A percentile compares a stretch with the other conserved stretches of the same genome.
Evolutionary conservation across 2,329 filamentous ascomycete genomes (phyloP).

Genomic region (Trichoderma sp.): DNA sequence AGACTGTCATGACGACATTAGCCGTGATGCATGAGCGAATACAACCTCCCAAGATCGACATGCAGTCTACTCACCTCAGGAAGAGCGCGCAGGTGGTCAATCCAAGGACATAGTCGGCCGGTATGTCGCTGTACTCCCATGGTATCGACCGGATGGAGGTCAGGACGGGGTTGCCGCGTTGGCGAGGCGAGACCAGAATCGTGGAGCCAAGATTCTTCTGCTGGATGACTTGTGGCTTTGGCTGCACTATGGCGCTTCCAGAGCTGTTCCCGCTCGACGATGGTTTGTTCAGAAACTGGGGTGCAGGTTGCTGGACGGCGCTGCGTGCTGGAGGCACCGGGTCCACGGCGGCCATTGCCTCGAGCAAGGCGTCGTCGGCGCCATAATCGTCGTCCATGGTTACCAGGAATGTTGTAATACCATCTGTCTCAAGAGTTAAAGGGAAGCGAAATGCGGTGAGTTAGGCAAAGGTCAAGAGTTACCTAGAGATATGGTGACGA

Average conservation of each 20-base stretch:
- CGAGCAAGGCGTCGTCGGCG: constrained; percentile 59
- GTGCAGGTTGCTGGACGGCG: constrained; percentile 51
- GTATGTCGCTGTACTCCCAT: constrained; percentile 98
- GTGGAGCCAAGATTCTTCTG: constrained; percentile 66
- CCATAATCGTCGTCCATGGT: constrained; percentile 59
- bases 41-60: neutral
- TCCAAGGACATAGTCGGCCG: constrained; percentile 88
- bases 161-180: constrained; percentile 93
- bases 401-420: accelerated
- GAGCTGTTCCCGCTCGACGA: constrained; percentile 41
- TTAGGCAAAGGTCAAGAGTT: neutral
- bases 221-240: constrained; percentile 82
- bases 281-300: constrained; percentile 59
- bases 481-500: too few species aligned
- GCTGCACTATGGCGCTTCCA: constrained; percentile 71
- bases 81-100: constrained; percentile 88
- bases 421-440: neutral
- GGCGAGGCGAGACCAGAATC: constrained; percentile 86
- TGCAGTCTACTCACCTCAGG: constrained; percentile 55
- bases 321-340: constrained; percentile 41
- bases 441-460: neutral
- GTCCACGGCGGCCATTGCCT: constrained; percentile 57
- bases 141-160: constrained; percentile 77
- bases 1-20: constrained; percentile 53
- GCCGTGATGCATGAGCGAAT: neutral